Evolutionary conservation across 2,329 filamentous ascomycete genomes (phyloP).

Genomic region (Aspergillus uvarum): DNA sequence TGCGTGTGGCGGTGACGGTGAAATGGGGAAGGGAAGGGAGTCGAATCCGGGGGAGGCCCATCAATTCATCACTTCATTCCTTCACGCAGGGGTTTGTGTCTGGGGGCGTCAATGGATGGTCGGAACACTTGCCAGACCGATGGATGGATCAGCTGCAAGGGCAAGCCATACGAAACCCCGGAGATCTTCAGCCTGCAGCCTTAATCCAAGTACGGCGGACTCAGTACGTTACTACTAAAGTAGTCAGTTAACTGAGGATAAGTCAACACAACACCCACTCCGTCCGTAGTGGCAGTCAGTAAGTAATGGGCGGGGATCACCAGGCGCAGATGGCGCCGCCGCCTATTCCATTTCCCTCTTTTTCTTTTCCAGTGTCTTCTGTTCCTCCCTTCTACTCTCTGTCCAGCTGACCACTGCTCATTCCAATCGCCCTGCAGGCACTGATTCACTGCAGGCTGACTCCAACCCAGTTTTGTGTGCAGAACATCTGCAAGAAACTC

Average conservation of each 20-base stretch:
- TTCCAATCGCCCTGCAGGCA: background rate
- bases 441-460: background rate
- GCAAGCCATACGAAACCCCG: conserved; percentile 7
- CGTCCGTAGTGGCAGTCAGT: too few species aligned
- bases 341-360: too few species aligned
- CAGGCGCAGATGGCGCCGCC: too few species aligned
- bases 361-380: background rate
- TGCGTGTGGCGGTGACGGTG: conserved; percentile 21
- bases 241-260: background rate
- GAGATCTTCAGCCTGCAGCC: conserved; percentile 10
- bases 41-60: background rate
- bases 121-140: background rate
- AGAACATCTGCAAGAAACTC: background rate
- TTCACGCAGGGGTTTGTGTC: too few species aligned
- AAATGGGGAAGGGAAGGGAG: conserved; percentile 11
- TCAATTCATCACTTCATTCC: too few species aligned
- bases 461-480: background rate
- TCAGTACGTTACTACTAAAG: too few species aligned
- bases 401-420: conserved; percentile 2
- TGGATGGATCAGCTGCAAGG: conserved; percentile 15
- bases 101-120: background rate
- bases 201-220: background rate
- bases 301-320: too few species aligned
- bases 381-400: background rate
- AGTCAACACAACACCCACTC: too few species aligned